Evolutionary conservation across 1,284 basidiomycete species (phyloP), one percentile per base, ranked within the genome.

Genomic region (Boletus sp.): DNA sequence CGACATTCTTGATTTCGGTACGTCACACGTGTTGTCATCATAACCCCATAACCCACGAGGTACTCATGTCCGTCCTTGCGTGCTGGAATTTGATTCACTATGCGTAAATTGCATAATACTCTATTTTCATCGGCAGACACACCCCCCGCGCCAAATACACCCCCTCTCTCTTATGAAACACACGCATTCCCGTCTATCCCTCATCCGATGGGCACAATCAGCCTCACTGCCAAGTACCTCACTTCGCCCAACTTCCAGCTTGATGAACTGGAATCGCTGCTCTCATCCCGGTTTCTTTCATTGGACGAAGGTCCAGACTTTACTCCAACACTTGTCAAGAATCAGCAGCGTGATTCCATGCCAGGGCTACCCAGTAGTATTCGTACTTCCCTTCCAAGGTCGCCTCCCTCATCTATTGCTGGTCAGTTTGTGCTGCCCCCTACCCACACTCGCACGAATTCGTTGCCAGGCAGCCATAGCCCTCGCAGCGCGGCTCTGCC

Each of bases 241-340:
- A 71, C 76, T 10, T 68, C 74, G 0, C 83, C 86, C 5, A 72
- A 77, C 59, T 90, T 89, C 69, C 74, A 80, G 53, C 68, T 88
- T 25, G 86, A 88, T 62, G 82, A 84, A 50, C 73, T 83, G 29
- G 88, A 90, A 65, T 82, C 80, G 2, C 66, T 89, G 3, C 71
- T 89, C 10, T 84, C 82, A 2, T 84, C 81, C 4, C 72, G 80
- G n/a, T 85, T 89, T 60, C 71, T 85, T 23, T 81, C 78, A 2
- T 72, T 80, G 36, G 73, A 78, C 44, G 75, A 72, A 56, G 73
- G 82, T 26, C 76, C 68, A 1, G 74, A 76, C 27, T 84, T 84
- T 57, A 80, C 80, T 8, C 82, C 82, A 1, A 87, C 84, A 0
- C 70, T 86, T 13, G 66, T 64, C 25, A 76, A 71, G 72, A 76